Conservation (phyloP, 768 basidiomycete genomes). For the Lactarius sanguifluus region DNA sequence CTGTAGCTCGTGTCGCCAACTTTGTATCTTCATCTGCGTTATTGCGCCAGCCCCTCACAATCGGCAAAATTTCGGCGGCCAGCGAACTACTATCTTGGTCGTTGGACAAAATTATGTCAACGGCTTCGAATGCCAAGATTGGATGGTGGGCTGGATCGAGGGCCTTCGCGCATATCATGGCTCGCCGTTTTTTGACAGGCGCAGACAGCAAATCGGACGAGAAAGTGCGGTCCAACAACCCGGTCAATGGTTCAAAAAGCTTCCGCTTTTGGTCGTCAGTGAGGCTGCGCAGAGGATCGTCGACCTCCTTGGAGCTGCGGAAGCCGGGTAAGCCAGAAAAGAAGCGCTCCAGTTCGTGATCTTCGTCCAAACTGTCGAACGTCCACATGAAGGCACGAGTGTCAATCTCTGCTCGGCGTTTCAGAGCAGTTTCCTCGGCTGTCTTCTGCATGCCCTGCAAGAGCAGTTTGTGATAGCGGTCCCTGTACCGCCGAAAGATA, state of each 20-base stretch:
- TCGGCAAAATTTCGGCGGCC: background rate
- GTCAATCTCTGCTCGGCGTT: no score
- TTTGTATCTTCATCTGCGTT: background rate
- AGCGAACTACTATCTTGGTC: background rate
- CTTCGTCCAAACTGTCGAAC: no score
- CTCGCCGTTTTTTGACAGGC: background rate
- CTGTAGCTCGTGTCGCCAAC: background rate
- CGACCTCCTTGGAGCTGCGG: background rate
- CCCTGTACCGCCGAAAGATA: no score
- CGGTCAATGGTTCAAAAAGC: background rate
- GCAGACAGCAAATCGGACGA: background rate
- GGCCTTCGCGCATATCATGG: background rate
- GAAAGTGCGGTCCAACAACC: background rate
- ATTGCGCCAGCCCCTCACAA: background rate
- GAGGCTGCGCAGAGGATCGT: background rate
- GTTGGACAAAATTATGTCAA: background rate
- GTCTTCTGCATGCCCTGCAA: no score
- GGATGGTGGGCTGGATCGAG: background rate
- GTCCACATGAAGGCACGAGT: no score
- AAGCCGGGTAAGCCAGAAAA: background rate
- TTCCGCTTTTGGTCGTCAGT: background rate
- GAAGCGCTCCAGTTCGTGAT: no score
- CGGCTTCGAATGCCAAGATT: no score
- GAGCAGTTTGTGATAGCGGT: background rate
- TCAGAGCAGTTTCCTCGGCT: no score